Base-by-base conservation (phyloP, 768 basidiomycete species). In the Sistotremastrum suecicum region DNA sequence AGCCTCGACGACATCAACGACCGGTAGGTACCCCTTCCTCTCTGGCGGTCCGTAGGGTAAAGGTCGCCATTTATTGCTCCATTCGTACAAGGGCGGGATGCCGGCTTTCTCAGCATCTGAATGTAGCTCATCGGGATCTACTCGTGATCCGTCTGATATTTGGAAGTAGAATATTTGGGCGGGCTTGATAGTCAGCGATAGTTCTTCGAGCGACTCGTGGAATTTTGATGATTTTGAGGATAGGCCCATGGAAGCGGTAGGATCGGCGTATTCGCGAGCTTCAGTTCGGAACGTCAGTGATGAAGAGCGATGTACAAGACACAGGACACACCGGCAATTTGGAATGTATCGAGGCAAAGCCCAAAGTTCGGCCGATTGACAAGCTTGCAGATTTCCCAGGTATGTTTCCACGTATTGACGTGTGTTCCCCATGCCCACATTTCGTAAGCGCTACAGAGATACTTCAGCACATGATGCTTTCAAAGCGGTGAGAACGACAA, bases 381-480 rank as follows among this genome's bases (percentile, higher is more conserved):
- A 29, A 50, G 54, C 47, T 53, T 53, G 47, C 60, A 60, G 20
- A 62, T 50, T 28, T 60, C 59, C 58, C 58, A 58, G n/a, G 50
- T 55, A 46, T 57, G 48, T 43, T 59, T 54, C 59, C 59, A 62
- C 5, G 59, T 59, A 42, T 62, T 59, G 5, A 59, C 55, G 47
- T 61, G 54, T 3, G 44, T 47, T 7, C 58, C 59, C 60, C 60
- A 62, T 9, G 58, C 55, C 59, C 60, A 62, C 56, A 59, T 53
- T 48, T 62, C 59, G 35, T 62, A 62, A 31, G 59, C 60, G 12
- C 59, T 62, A 41, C 41, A 30, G 36, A 28, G n/a, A 7, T 8
- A 41, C 10, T 47, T 43, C 6, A 41, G 31, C 31, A 8, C 32
- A 28, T n/a, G 10, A 12, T 4, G 11, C 7, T 20, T 29, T n/a